Evolutionary conservation across 2,329 filamentous ascomycete species (phyloP).

Genomic region (Aspergillus sp.): DNA sequence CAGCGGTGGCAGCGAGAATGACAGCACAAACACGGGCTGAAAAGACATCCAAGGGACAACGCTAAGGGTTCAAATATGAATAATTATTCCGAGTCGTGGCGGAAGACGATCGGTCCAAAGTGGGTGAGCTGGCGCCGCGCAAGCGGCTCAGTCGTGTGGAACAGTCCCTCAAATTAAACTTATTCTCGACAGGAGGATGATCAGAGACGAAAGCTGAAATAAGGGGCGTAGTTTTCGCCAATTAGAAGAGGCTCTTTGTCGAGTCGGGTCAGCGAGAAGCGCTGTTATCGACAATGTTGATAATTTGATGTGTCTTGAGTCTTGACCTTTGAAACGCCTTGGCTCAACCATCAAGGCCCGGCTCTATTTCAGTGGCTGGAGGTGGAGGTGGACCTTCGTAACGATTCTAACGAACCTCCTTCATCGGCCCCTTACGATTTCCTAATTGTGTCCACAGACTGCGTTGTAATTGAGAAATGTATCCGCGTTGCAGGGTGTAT

Average conservation of each 20-base stretch:
- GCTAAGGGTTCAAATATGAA: neutral
- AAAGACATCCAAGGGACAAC: conserved; percentile 1
- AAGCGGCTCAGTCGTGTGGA: conserved; percentile 3
- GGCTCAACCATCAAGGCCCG: conserved; percentile 7
- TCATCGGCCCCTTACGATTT: neutral
- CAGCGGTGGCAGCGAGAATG: neutral
- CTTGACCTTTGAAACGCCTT: conserved; percentile 15
- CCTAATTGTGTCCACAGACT: neutral
- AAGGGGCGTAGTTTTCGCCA: neutral
- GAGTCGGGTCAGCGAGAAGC: neutral
- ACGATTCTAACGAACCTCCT: neutral
- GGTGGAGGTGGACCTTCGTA: neutral
- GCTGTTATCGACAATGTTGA: neutral
- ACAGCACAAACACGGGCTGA: neutral
- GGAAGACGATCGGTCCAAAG: neutral
- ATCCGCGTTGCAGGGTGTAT: neutral
- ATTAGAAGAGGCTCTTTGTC: neutral
- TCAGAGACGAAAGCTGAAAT: neutral
- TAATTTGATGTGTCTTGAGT: neutral
- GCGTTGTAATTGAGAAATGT: neutral
- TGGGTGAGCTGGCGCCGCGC: conserved; percentile 8
- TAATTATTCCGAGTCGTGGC: neutral
- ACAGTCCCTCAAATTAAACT: conserved; percentile 1
- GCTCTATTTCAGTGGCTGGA: neutral
- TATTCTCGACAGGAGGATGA: neutral